phyloP scores from a whole-genome alignment of 176 grass and related monocot species.

The Ensete glaucum region DNA sequence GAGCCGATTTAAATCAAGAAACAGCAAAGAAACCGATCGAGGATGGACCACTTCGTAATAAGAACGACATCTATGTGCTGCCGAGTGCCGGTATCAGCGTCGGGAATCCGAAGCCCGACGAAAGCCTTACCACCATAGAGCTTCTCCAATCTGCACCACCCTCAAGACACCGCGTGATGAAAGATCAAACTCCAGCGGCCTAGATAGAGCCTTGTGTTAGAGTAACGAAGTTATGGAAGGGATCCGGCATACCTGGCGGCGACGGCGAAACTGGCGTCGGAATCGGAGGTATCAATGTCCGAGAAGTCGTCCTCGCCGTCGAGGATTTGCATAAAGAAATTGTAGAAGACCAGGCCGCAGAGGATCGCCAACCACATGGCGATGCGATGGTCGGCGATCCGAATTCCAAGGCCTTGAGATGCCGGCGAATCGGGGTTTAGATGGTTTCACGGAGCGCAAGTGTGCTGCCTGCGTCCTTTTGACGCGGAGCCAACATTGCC shows the following conservation, averaged over 20 bases:
- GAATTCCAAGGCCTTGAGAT: not conserved
- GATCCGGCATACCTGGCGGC: conserved; percentile 39
- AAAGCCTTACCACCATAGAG: conserved; percentile 68
- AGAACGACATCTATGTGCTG: conserved; percentile 77
- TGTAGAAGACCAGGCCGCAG: conserved; percentile 71
- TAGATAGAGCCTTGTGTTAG: not conserved
- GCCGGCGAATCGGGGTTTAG: too few relatives aligned
- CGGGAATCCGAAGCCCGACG: conserved; percentile 89
- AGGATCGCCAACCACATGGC: conserved; percentile 87
- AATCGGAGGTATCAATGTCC: conserved; percentile 72
- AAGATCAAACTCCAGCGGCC: not conserved
- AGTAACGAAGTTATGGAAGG: not conserved
- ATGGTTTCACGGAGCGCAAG: too few relatives aligned
- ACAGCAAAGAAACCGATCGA: not conserved
- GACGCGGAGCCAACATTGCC: too few relatives aligned
- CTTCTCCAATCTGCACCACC: conserved; percentile 69
- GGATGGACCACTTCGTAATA: conserved; percentile 52
- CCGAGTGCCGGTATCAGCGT: conserved; percentile 58
- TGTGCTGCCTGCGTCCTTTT: too few relatives aligned
- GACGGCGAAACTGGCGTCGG: conserved; percentile 55
- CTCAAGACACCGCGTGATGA: not conserved
- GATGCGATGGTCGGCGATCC: not conserved
- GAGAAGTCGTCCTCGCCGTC: conserved; percentile 30
- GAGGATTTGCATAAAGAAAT: conserved; percentile 48
- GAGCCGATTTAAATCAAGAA: not conserved